A percentile compares a stretch with the other conserved stretches of the same genome.
phyloP scores from a whole-genome alignment of 495 filamentous ascomycete species.

The Xylaria telfairii region DNA sequence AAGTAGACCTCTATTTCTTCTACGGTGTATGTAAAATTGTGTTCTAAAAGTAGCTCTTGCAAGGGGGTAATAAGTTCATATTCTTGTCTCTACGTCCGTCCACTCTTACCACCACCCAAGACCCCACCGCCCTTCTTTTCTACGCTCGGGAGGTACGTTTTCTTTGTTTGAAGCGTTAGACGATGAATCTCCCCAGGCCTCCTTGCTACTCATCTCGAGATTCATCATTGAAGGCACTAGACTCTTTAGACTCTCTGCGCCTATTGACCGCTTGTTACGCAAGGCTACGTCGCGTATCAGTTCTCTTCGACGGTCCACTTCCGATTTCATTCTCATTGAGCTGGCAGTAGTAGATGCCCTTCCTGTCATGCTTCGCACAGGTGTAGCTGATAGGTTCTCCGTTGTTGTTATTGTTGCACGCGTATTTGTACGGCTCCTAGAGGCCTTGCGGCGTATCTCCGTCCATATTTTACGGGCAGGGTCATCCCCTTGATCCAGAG shows the following conservation, averaged over 20 bases:
- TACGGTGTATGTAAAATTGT: not conserved
- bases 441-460: constrained; percentile 46
- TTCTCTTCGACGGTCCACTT: constrained; percentile 37
- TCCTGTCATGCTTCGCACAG: constrained; percentile 9
- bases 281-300: constrained; percentile 46
- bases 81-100: not conserved
- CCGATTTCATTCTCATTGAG: constrained; percentile 24
- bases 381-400: constrained; percentile 29
- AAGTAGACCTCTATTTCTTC: not conserved
- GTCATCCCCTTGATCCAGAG: constrained; percentile 35
- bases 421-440: constrained; percentile 32
- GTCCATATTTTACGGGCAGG: constrained; percentile 56
- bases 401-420: constrained; percentile 32
- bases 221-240: constrained; percentile 46
- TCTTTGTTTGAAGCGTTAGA: constrained; percentile 29
- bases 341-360: constrained; percentile 14
- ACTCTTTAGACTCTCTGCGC: constrained; percentile 50
- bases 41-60: not conserved
- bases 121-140: constrained; percentile 35
- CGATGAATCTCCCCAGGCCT: constrained; percentile 22
- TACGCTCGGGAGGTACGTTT: constrained; percentile 22
- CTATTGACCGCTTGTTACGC: constrained; percentile 49
- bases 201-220: constrained; percentile 17
- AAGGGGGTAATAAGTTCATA: constrained; percentile 2
- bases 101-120: constrained; percentile 31